Evolutionary conservation across 495 filamentous ascomycete species (phyloP), one percentile per base, ranked within the genome.

Genomic region (Penicillium arizonense): DNA sequence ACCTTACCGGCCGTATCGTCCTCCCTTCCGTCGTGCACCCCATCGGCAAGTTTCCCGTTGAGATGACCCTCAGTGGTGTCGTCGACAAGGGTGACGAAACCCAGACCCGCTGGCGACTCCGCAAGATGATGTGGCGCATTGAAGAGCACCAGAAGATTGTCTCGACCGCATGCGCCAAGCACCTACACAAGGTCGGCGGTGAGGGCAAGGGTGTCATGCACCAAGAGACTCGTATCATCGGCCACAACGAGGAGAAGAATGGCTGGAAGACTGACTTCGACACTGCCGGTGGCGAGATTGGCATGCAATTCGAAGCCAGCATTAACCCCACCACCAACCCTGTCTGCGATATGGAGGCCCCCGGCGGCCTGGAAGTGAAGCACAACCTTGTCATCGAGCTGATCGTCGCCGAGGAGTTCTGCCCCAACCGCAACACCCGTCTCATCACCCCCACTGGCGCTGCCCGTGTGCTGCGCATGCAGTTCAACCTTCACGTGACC

Each of bases 221-320:
- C 60, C 80, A 88, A 35, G 88, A 96, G 52, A 81, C 81, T 5
- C 85, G 87, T 30, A 82, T 85, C 50, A 83, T 97, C 56, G 90
- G 84, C 23, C 76, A 77, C 51, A 86, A 85, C 3, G 90, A 93
- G 58, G 65, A 93, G 58, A 90, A 89, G 71, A 77, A 61, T 4
- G 93, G 93, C n/a, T 99, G 94, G 94, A 99, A 99, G 72, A 84
- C 86, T n/a, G 91, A 96, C 69, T 97, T 90, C 64, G 80, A 79
- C 30, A 77, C 75, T 18, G 71, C 74, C 3, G 87, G 87, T 51
- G 88, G 88, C 50, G 78, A 79, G 53, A 89, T 96, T 61, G 89
- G 91, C 56, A 78, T 90, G 71, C 89, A 96, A 63, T 87, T 97
- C 70, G 80, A 86, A 38, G 90, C 87, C 47, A 74, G 70, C 54